Evolutionary conservation across 1,139 yeast species (phyloP).

Genomic region (Yamadazyma diddensiae): DNA sequence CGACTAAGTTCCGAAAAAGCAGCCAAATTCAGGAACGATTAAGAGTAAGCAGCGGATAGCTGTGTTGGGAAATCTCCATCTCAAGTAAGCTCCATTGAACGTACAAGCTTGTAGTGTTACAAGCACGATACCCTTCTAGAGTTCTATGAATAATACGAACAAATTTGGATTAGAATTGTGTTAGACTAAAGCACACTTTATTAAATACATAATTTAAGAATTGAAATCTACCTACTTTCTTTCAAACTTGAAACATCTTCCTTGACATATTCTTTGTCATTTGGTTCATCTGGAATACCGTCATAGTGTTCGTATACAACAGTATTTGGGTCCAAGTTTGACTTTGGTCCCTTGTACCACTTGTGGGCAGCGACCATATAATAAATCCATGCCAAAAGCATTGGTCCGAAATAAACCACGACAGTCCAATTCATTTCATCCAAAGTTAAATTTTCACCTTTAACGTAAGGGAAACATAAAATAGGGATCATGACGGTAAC

Average conservation of each 20-base stretch:
- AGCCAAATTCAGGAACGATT: too few species aligned
- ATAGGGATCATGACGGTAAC: constrained; percentile 65
- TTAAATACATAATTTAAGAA: constrained; percentile 1
- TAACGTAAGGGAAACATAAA: constrained; percentile 59
- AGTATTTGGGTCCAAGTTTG: constrained; percentile 46
- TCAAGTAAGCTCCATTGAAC: too few species aligned
- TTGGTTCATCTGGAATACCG: constrained; percentile 13
- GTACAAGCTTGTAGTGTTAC: too few species aligned
- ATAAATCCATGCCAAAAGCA: constrained; percentile 52
- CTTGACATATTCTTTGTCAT: constrained; percentile 1
- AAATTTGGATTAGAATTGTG: too few species aligned
- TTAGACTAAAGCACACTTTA: not conserved
- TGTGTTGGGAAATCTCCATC: not conserved
- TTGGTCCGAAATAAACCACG: constrained; percentile 65
- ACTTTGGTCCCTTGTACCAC: constrained; percentile 68
- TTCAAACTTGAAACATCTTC: constrained; percentile 5
- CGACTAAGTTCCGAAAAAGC: too few species aligned
- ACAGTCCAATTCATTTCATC: constrained; percentile 69
- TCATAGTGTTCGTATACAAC: constrained; percentile 17
- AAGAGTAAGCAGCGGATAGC: not conserved
- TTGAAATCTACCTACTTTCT: constrained; percentile 2
- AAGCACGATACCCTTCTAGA: too few species aligned
- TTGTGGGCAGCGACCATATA: constrained; percentile 57
- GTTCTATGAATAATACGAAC: too few species aligned
- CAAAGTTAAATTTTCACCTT: constrained; percentile 46